Evolutionary conservation across 163 green algal species (phyloP).

Genomic region (Volvox carteri): DNA sequence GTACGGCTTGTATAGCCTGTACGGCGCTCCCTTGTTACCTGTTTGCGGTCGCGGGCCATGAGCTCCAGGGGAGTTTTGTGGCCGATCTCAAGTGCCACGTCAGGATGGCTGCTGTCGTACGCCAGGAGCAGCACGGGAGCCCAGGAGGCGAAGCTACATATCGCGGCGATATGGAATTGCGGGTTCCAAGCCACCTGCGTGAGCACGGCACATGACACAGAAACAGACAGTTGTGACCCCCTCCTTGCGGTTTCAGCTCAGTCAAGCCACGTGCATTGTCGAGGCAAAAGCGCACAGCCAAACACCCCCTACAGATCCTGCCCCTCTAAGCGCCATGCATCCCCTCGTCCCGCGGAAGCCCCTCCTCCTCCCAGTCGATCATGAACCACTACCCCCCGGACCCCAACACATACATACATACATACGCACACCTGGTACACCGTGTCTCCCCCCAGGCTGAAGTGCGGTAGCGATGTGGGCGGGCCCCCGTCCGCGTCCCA

Average conservation of each 20-base stretch:
- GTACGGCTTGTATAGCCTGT: no score
- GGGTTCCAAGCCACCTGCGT: conserved; percentile 52
- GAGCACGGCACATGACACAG: background rate
- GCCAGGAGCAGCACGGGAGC: conserved; percentile 52
- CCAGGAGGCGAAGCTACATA: conserved; percentile 45
- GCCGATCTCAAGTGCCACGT: conserved; percentile 12
- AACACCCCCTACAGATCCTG: no score
- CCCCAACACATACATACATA: background rate
- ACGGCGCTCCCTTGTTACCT: no score
- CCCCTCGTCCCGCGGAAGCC: no score
- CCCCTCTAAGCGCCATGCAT: no score
- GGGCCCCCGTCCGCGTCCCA: conserved; percentile 55
- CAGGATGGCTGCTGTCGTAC: conserved; percentile 17
- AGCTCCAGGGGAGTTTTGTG: conserved; percentile 48
- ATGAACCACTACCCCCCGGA: no score
- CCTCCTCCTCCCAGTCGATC: no score
- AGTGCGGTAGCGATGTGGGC: conserved; percentile 37
- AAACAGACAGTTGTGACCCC: no score
- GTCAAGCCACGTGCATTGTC: no score
- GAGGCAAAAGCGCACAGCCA: no score
- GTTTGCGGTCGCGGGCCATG: background rate
- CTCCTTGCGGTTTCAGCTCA: no score
- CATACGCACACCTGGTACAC: conserved; percentile 22
- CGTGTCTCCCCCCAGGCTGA: conserved; percentile 16
- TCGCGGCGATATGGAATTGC: conserved; percentile 45